A percentile compares a stretch with the other conserved stretches of the same genome.
Conservation (phyloP, 352 stramenopile species). For the Phytophthora foliorum region DNA sequence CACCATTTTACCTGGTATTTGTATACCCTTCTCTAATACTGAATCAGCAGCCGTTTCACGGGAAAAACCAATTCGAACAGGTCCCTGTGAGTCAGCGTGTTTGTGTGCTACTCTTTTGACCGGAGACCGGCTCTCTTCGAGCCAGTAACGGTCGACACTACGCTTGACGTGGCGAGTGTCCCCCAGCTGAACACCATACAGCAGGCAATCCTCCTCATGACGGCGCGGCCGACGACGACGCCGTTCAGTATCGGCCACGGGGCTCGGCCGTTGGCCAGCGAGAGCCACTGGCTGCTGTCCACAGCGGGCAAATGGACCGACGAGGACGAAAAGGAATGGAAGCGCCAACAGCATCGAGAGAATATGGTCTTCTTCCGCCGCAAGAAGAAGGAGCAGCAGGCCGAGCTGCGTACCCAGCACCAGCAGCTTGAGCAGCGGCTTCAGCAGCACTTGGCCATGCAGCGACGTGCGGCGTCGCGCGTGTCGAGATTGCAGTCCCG, state of each 20-base stretch:
- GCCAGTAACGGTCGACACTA: not conserved
- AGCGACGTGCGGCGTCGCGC: slow-evolving; percentile 36
- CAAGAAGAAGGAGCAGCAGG: slow-evolving; percentile 62
- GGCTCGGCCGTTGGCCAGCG: slow-evolving; percentile 36
- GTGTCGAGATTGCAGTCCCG: slow-evolving; percentile 9
- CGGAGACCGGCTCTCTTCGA: slow-evolving; percentile 4
- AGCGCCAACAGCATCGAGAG: slow-evolving; percentile 57
- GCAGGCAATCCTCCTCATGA: slow-evolving; percentile 1
- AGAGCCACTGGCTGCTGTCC: slow-evolving; percentile 59
- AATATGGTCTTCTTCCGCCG: slow-evolving; percentile 64
- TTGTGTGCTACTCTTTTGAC: too few species aligned
- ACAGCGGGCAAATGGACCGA: slow-evolving; percentile 54
- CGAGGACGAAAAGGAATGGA: slow-evolving; percentile 62
- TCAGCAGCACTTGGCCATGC: slow-evolving; percentile 49
- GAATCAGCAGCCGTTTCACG: too few species aligned
- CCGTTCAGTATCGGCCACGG: slow-evolving; percentile 35
- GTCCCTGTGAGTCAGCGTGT: too few species aligned
- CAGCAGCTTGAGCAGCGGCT: slow-evolving; percentile 45
- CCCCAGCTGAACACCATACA: slow-evolving; percentile 28
- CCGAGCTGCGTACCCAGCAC: slow-evolving; percentile 47
- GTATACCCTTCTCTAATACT: too few species aligned
- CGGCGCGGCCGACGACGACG: slow-evolving; percentile 16
- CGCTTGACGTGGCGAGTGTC: not conserved
- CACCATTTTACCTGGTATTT: too few species aligned
- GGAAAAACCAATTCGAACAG: too few species aligned